Base-by-base conservation (phyloP, 495 filamentous ascomycete species). In the Penicillium atrosanguineum region DNA sequence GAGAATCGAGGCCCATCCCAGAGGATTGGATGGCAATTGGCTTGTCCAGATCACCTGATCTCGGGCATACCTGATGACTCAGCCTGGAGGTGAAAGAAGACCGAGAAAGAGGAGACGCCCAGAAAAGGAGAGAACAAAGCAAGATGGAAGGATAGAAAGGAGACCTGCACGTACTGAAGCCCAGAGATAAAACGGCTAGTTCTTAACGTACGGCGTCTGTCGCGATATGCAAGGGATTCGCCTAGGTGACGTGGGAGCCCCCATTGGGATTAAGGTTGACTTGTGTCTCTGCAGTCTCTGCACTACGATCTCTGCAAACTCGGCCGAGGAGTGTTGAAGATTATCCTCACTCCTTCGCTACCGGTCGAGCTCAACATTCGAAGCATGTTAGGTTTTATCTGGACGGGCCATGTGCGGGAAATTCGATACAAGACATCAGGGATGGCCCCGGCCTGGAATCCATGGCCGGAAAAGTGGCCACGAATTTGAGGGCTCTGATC, bases 101-200 rank as follows among this genome's bases (percentile, higher is more conserved):
- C 2, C 1, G 28, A 31, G 28, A 31, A 9, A 31, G 7, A 12
- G 3, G 4, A 9, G 28, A 31, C 23, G 23, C 23, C 34, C 34
- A 26, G 14, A 6, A 8, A 21, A 26, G 23, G 21, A 28, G 14
- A n/a, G 3, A 26, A 16, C 8, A 26, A 16, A 39, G 4, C 1
- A 9, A 26, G n/a, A 19, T 6, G 6, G 16, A 7, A 16, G 16
- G 6, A 16, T 11, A 23, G 19, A 2, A 2, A 16, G 28, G 21
- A 48, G 15, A 39, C 36, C 14, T 34, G 31, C 31, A 15, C 14
- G 6, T 1, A 16, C 18, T 31, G 29, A 29, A 19, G 15, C 47
- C 40, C n/a, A 49, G 37, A 40, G 47, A 49, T 9, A 49, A 41
- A 21, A 41, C 23, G 21, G 47, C 40, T 36, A 41, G 6, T 21